phyloP scores from a whole-genome alignment of 306 rosid genomes.

The Castanea crenata region DNA sequence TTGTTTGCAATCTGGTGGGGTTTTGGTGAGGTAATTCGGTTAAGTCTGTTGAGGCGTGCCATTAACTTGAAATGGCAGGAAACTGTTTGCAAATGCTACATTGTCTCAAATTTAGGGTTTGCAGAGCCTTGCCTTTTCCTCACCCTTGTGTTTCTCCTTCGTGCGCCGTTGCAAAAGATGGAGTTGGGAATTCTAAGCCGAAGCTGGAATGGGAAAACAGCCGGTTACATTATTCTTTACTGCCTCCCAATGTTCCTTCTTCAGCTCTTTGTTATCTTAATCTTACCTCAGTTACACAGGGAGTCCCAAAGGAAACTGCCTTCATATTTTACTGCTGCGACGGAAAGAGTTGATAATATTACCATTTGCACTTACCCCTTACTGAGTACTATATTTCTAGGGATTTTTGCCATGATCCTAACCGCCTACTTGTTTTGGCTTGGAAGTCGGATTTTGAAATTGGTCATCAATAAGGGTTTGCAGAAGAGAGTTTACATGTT shows the following conservation, averaged over 20 bases:
- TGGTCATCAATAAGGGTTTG: conserved; percentile 92
- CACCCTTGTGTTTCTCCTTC: conserved; percentile 85
- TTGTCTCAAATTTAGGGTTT: conserved; percentile 91
- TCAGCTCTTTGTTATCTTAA: conserved; percentile 70
- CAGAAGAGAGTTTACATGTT: conserved; percentile 92
- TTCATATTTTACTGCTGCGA: conserved; percentile 48
- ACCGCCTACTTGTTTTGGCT: conserved; percentile 93
- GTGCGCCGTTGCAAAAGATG: conserved; percentile 78
- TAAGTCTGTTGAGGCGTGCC: conserved; percentile 60
- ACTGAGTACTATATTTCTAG: conserved; percentile 78
- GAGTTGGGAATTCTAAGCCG: conserved; percentile 78
- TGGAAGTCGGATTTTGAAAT: conserved; percentile 88
- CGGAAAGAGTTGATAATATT: conserved; percentile 36
- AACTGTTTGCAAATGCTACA: conserved; percentile 87
- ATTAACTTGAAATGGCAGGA: conserved; percentile 77
- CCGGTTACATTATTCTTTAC: conserved; percentile 69
- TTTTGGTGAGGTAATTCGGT: conserved; percentile 75
- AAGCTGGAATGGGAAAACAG: conserved; percentile 78
- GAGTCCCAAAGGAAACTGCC: conserved; percentile 48
- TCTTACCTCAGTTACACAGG: conserved; percentile 62
- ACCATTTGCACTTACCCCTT: conserved; percentile 92
- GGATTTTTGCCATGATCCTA: conserved; percentile 71
- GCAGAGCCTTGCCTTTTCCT: conserved; percentile 98
- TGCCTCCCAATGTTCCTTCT: conserved; percentile 81
- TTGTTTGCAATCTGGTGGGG: conserved; percentile 94